Conservation (phyloP, 2,329 filamentous ascomycete genomes). For the Diaporthe caulivora region DNA sequence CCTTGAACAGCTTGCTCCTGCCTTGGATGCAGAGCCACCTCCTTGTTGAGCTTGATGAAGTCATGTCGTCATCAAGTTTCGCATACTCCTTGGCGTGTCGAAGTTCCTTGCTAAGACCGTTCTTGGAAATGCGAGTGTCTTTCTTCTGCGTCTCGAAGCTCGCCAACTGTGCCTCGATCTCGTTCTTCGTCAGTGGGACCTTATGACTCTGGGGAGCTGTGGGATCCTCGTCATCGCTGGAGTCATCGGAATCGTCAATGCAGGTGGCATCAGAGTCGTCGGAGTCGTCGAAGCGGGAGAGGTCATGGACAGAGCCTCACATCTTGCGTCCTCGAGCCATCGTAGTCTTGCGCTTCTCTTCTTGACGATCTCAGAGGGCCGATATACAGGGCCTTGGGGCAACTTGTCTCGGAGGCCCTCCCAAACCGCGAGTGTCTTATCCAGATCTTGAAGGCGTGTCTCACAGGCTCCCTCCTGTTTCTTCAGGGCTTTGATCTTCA, state of each 20-base stretch:
- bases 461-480: neutral
- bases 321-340: neutral
- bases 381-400: neutral
- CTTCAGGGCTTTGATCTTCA: slow-evolving; percentile 37
- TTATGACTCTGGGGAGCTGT: neutral
- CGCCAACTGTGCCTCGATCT: neutral
- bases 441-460: neutral
- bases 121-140: neutral
- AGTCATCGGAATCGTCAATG: neutral
- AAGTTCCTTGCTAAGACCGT: neutral
- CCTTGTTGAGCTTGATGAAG: slow-evolving; percentile 47
- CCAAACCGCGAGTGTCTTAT: neutral
- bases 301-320: neutral
- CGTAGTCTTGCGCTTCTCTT: slow-evolving; percentile 17
- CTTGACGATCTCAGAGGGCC: neutral
- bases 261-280: neutral
- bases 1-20: slow-evolving; percentile 67
- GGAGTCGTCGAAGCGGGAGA: neutral
- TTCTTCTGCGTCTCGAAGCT: slow-evolving; percentile 9
- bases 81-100: slow-evolving; percentile 50
- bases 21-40: slow-evolving; percentile 59
- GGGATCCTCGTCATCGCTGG: neutral
- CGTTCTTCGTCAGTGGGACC: neutral
- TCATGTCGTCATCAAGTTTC: slow-evolving; percentile 44
- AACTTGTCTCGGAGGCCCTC: neutral